Conservation (phyloP, 257 asterid species). For the Capsicum chinense region DNA sequence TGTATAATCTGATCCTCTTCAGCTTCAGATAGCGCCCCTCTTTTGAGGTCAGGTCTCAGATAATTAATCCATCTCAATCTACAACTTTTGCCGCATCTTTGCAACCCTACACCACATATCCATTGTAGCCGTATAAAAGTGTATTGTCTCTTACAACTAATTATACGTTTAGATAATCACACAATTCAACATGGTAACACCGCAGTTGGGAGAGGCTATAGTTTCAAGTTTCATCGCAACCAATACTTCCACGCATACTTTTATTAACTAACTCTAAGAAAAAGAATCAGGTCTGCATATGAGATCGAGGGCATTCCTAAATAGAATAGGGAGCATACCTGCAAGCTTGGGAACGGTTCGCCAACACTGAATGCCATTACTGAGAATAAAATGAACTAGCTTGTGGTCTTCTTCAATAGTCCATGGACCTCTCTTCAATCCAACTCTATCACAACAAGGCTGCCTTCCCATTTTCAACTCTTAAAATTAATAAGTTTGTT, state of each 20-base stretch:
- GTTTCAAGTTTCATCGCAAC: neutral
- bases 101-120: conserved; percentile 43
- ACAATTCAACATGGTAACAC: neutral
- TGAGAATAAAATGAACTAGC: conserved; percentile 54
- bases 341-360: conserved; percentile 69
- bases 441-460: conserved; percentile 71
- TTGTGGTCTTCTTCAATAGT: conserved; percentile 70
- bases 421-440: conserved; percentile 81
- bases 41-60: conserved; percentile 67
- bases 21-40: conserved; percentile 58
- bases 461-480: conserved; percentile 62
- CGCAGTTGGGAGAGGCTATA: neutral
- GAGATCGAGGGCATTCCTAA: no score
- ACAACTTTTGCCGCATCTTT: conserved; percentile 74
- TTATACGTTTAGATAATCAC: neutral
- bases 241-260: no score
- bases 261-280: neutral
- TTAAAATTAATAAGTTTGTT: neutral
- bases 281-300: neutral
- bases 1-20: conserved; percentile 71
- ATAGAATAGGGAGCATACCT: conserved; percentile 41
- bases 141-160: neutral
- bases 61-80: conserved; percentile 71
- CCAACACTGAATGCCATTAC: conserved; percentile 74
- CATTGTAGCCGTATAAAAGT: neutral